Evolutionary conservation across 2,329 filamentous ascomycete species (phyloP), one percentile per base, ranked within the genome.

Genomic region (Bipolaris bicolor): DNA sequence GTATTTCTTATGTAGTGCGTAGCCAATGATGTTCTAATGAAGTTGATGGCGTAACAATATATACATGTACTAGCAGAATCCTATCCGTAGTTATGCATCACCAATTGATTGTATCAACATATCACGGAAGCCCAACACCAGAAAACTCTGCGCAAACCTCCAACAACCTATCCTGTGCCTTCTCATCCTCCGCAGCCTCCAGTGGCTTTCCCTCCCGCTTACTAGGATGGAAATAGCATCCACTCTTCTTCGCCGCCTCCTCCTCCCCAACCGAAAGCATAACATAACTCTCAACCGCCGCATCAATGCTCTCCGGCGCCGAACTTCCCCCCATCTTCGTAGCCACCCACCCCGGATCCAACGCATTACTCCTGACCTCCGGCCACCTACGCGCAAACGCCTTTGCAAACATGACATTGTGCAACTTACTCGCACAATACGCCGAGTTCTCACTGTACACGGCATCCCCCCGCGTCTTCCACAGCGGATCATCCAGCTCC

Each of bases 361-460:
- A 73, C 0, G 79, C 76, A 41, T 81, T 82, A 33, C 79, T 80
- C 60, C 80, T 72, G 0, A 83, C 78, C 7, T 77, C 67, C 1
- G 74, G 67, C 69, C 80, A 82, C 7, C 77, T 72, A 11, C 81
- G 73, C 0, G 83, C 79, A 56, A 87, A 82, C 2, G 81, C 82
- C 54, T 82, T 84, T 1, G 83, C 82, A 13, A 87, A 76, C 70
- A 87, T 77, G 31, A 84, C 73, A 57, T 84, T 80, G 58, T 86
- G 83, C 31, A 87, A 65, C 69, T 88, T 87, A 56, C 77, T 83
- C 58, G 86, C 83, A 54, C 75, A 76, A 60, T 87, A 87, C 0
- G 80, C 81, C 1, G 71, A 63, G 13, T 72, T 73, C 5, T 71
- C 67, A 41, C 69, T 66, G 49, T 70, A 81, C 50, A 16, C 62